These are phyloP conservation scores for Coniochaeta sp. DNA, from an alignment of 2,329 filamentous ascomycete species.

Conservation along the genomic window DNA sequence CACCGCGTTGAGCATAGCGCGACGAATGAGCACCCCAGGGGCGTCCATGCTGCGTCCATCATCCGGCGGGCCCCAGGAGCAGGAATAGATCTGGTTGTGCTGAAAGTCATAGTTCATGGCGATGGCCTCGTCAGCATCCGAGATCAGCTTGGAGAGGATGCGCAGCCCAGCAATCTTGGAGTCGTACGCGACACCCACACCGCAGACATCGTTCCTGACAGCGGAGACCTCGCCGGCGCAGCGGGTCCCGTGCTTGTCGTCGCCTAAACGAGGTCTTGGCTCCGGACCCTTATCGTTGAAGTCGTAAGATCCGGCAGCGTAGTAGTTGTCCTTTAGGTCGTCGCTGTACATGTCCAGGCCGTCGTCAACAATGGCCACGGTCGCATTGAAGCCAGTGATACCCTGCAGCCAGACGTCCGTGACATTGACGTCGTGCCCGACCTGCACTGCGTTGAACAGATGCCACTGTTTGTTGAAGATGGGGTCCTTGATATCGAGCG, in stretches of 20 bases:
- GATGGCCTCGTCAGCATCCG: constrained; percentile 84
- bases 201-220: constrained; percentile 86
- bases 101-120: constrained; percentile 91
- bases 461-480: constrained; percentile 97
- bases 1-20: constrained; percentile 86
- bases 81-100: constrained; percentile 94
- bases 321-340: constrained; percentile 91
- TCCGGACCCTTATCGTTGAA: constrained; percentile 82
- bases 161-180: constrained; percentile 85
- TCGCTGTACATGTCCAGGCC: constrained; percentile 93
- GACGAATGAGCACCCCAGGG: constrained; percentile 78
- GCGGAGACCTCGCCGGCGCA: constrained; percentile 93
- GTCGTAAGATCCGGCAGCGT: constrained; percentile 85
- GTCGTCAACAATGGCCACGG: constrained; percentile 92
- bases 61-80: constrained; percentile 95
- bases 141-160: constrained; percentile 85
- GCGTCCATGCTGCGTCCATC: constrained; percentile 92
- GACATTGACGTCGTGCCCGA: constrained; percentile 93
- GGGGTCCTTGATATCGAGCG: constrained; percentile 75
- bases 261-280: constrained; percentile 72
- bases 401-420: constrained; percentile 87
- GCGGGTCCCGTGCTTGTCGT: constrained; percentile 86
- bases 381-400: constrained; percentile 81
- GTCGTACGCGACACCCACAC: constrained; percentile 92
- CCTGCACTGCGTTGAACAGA: constrained; percentile 72